phyloP scores from a whole-genome alignment of 2,329 filamentous ascomycete genomes.

The Neurospora crassa region DNA sequence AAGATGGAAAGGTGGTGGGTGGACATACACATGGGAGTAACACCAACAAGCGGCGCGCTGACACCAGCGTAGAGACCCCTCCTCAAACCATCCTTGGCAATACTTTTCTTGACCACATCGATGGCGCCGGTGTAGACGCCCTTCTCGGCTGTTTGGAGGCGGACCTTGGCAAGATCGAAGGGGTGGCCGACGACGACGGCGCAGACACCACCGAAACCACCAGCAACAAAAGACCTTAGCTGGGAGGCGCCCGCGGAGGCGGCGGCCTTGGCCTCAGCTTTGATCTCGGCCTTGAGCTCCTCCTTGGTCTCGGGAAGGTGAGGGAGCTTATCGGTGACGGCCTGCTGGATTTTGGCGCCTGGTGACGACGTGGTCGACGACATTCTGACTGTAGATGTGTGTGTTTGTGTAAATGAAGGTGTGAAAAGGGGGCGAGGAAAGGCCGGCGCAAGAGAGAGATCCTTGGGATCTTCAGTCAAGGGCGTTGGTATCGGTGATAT shows the following conservation, averaged over 20 bases:
- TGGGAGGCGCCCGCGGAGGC: slow-evolving; percentile 34
- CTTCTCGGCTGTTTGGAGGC: slow-evolving; percentile 88
- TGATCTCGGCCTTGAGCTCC: slow-evolving; percentile 34
- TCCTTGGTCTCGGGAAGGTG: slow-evolving; percentile 35
- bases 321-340: slow-evolving; percentile 30
- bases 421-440: background rate
- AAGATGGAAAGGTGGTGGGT: background rate
- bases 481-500: background rate
- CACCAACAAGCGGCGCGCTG: slow-evolving; percentile 84
- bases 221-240: slow-evolving; percentile 75
- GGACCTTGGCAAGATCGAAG: slow-evolving; percentile 96
- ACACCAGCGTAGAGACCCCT: slow-evolving; percentile 94
- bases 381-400: slow-evolving; percentile 9
- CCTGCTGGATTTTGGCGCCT: slow-evolving; percentile 23
- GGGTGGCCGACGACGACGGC: slow-evolving; percentile 92
- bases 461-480: background rate
- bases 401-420: background rate
- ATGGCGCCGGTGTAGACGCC: slow-evolving; percentile 85
- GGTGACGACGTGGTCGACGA: slow-evolving; percentile 19
- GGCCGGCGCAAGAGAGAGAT: background rate
- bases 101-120: slow-evolving; percentile 81
- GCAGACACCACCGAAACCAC: slow-evolving; percentile 87
- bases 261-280: slow-evolving; percentile 30
- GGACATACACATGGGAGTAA: slow-evolving; percentile 94
- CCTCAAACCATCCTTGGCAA: slow-evolving; percentile 73